Conservation (phyloP, 805 yeast species). For the Pichia paraexigua region DNA sequence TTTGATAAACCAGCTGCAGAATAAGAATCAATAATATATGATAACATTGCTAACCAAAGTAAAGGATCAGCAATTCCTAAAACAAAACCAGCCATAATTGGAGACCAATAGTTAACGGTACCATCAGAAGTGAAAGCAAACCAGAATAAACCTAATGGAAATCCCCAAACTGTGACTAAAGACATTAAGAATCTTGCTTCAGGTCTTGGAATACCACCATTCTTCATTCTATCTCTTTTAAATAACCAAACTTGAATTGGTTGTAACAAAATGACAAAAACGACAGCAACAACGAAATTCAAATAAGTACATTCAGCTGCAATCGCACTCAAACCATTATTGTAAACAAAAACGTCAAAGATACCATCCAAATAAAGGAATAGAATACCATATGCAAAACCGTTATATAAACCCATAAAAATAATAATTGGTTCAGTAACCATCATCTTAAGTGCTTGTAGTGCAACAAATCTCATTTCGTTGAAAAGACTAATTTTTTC, state of each 20-base stretch:
- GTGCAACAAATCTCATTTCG: constrained; percentile 24
- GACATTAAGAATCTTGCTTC: constrained; percentile 29
- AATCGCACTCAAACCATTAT: constrained; percentile 26
- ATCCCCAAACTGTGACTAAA: constrained; percentile 30
- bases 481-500: constrained; percentile 19
- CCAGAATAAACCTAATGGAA: constrained; percentile 31
- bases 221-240: constrained; percentile 23
- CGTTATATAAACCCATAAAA: constrained; percentile 29
- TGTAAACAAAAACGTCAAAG: constrained; percentile 27
- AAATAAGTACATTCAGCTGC: constrained; percentile 28
- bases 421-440: constrained; percentile 30
- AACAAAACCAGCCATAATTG: constrained; percentile 28
- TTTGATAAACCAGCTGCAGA: constrained; percentile 27
- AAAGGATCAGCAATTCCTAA: constrained; percentile 29
- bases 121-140: constrained; percentile 30
- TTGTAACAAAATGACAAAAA: constrained; percentile 21
- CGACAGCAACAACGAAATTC: constrained; percentile 30
- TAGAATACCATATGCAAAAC: constrained; percentile 30
- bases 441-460: constrained; percentile 29
- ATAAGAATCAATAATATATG: constrained; percentile 29
- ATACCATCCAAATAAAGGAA: constrained; percentile 31
- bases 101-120: constrained; percentile 28
- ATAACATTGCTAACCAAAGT: constrained; percentile 30
- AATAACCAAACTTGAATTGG: constrained; percentile 28
- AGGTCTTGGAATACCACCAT: constrained; percentile 29